A percentile compares a stretch with the other conserved stretches of the same genome.
Evolutionary conservation across 78 protist genomes (phyloP).

Genomic region (Dictyostelium intermedium): DNA sequence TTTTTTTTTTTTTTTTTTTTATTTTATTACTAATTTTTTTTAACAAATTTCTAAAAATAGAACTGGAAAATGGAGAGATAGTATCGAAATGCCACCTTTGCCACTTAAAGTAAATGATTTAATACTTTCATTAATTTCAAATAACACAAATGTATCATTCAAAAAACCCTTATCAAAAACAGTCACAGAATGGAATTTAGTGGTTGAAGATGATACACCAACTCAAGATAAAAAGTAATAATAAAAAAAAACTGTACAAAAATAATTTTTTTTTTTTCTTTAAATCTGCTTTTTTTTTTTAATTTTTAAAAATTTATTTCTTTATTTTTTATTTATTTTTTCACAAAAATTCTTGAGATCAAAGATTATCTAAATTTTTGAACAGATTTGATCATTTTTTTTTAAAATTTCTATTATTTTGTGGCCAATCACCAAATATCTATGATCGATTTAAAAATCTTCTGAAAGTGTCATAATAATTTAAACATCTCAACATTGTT

Average conservation of each 20-base stretch:
- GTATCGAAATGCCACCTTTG: slow-evolving; percentile 61
- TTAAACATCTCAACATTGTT: no score
- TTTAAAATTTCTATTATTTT: no score
- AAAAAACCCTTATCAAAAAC: slow-evolving; percentile 16
- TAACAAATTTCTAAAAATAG: not conserved
- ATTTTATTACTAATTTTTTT: not conserved
- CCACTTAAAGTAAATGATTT: slow-evolving; percentile 68
- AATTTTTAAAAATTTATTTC: no score
- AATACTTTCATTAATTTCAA: not conserved
- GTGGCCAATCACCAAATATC: no score
- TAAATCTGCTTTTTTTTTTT: no score
- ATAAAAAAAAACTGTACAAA: not conserved
- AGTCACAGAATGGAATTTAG: slow-evolving; percentile 2
- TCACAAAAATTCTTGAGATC: no score
- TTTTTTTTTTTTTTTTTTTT: not conserved
- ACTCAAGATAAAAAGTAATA: not conserved
- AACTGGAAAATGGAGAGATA: not conserved
- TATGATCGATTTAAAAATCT: no score
- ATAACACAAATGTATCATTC: not conserved
- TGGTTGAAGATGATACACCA: not conserved
- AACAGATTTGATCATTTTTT: no score
- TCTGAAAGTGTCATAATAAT: no score
- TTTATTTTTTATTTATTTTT: no score
- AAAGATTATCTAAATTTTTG: no score
- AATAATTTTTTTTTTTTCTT: no score